Percentiles rank a stretch among this genome's conserved stretches.
phyloP scores from a whole-genome alignment of 2,329 filamentous ascomycete species.

The Fusarium begoniae region DNA sequence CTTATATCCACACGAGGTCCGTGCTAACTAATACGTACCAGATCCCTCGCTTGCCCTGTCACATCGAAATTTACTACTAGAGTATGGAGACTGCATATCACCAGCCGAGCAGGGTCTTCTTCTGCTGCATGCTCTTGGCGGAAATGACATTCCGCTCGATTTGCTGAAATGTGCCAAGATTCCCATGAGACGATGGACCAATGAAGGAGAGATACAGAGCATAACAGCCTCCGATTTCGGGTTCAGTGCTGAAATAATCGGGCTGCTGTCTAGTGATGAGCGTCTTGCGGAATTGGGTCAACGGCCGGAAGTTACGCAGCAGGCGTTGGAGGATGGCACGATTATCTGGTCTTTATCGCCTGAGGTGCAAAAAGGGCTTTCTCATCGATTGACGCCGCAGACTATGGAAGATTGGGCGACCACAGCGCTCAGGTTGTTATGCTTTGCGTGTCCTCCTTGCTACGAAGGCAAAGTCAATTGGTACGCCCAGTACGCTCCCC shows the following conservation, averaged over 20 bases:
- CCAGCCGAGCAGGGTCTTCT: conserved; percentile 39
- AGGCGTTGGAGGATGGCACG: conserved; percentile 29
- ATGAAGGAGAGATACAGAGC: conserved; percentile 40
- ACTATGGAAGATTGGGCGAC: conserved; percentile 32
- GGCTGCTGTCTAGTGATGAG: conserved; percentile 27
- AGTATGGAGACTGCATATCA: conserved; percentile 41
- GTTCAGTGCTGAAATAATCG: conserved; percentile 30
- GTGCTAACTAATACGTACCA: not conserved
- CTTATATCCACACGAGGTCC: too few species aligned
- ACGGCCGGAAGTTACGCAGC: conserved; percentile 21
- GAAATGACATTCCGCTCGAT: conserved; percentile 33
- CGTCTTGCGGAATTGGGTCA: not conserved
- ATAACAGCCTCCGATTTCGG: conserved; percentile 38
- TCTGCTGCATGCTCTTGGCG: conserved; percentile 38
- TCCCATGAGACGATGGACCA: conserved; percentile 40
- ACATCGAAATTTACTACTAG: conserved; percentile 38
- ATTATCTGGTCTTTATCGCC: conserved; percentile 32
- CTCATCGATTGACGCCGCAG: conserved; percentile 11
- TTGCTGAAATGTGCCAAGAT: conserved; percentile 35
- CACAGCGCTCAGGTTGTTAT: conserved; percentile 37
- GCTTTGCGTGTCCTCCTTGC: conserved; percentile 45
- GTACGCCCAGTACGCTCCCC: conserved; percentile 39
- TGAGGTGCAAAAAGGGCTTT: not conserved
- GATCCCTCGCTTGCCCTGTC: conserved; percentile 24
- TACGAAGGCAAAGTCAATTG: conserved; percentile 47